These are phyloP conservation scores for Penicillium verhagenii DNA, from an alignment of 495 filamentous ascomycete genomes.

Conservation along the genomic window DNA sequence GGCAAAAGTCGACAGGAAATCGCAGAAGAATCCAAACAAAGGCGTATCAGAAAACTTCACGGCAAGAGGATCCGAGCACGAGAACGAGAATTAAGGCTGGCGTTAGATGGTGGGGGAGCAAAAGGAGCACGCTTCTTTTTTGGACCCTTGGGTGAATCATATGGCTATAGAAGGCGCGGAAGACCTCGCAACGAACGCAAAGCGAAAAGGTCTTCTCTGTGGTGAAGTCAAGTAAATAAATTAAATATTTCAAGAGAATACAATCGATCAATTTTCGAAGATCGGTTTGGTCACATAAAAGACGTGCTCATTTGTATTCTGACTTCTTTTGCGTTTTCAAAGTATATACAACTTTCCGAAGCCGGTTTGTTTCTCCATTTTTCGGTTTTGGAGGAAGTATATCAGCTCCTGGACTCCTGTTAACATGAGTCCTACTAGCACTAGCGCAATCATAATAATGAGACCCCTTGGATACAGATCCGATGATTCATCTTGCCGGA, in stretches of 20 bases:
- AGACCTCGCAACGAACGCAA: not conserved
- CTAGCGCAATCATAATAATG: conserved; percentile 25
- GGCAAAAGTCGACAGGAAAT: not conserved
- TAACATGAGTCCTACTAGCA: conserved; percentile 13
- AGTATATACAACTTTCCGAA: not conserved
- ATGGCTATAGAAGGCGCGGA: not conserved
- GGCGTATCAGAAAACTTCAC: not conserved
- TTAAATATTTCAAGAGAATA: too few relatives aligned
- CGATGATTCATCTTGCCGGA: conserved; percentile 23
- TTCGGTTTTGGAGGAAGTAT: conserved; percentile 6
- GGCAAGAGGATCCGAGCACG: not conserved
- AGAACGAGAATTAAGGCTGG: not conserved
- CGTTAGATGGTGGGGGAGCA: not conserved
- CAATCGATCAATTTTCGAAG: too few relatives aligned
- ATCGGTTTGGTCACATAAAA: too few relatives aligned
- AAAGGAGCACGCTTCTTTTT: not conserved
- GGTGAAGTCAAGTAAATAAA: too few relatives aligned
- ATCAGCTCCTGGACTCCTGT: conserved; percentile 7
- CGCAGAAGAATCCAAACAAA: not conserved
- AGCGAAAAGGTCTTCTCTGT: not conserved
- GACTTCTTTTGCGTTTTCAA: too few relatives aligned
- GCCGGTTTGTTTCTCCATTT: not conserved
- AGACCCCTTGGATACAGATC: conserved; percentile 22
- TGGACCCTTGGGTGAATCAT: not conserved
- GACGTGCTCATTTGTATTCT: too few relatives aligned